Base-by-base conservation (phyloP, 2,329 filamentous ascomycete genomes). In the Metarhizium brunneum region DNA sequence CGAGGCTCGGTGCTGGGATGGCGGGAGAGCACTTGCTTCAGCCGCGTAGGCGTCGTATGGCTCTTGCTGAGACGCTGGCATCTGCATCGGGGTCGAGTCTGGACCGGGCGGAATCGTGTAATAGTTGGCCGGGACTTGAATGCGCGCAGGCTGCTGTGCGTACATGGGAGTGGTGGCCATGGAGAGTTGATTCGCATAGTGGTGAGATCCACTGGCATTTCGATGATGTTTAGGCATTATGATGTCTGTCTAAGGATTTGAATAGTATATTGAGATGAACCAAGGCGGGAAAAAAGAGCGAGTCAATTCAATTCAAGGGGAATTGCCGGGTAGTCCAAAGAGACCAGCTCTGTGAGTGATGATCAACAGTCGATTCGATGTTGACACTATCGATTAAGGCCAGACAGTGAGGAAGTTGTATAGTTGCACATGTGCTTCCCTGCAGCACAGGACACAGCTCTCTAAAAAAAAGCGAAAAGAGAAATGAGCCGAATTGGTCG, bases 1-100 rank as follows among this genome's bases (percentile, higher is more conserved):
- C 38, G 82, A 82, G 29, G 82, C 74, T 50, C 83, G 79, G 60
- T 79, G 54, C 74, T 81, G 57, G 74, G 75, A 55, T 73, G 78
- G 64, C 71, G 72, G 60, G 65, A 71, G 6, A 65, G 69, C 54
- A 56, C 68, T 57, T 54, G 66, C 56, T 52, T 69, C 70, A 50
- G 63, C 58, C 38, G 68, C 60, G 57, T 76, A 77, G 8, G 68
- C 61, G 18, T 76, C 73, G 61, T 77, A 77, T 48, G 65, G 63
- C 20, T 64, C 51, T 35, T 60, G 62, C 54, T 65, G 63, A 36
- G 53, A 11, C 16, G 50, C 6, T 4, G 53, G n/a, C 18, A 54
- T 32, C 35, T 52, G 59, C 50, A 68, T 55, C 48, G 64, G 60
- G 18, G 72, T 56, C 8, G 70, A 59, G 10, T 63, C 63, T 20